Base-by-base conservation (phyloP, 495 filamentous ascomycete species). In the Lasiosphaeria ovina region DNA sequence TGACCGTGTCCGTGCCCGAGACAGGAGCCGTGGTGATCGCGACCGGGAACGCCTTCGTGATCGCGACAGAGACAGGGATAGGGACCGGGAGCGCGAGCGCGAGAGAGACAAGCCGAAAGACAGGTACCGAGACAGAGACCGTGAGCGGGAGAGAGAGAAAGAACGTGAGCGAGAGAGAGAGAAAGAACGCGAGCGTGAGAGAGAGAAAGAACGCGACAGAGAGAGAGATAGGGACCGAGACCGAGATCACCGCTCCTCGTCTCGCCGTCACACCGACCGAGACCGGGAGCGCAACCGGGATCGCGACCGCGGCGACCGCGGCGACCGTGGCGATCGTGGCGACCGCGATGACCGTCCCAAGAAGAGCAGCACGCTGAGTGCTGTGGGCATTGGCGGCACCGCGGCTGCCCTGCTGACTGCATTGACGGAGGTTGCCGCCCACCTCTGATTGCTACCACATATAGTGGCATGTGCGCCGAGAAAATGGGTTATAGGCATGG, bases 401-500 rank as follows among this genome's bases (percentile, higher is more conserved):
- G 79, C 81, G 0, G 79, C 73, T 8, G 79, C 76, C 14, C 69
- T 83, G 66, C 51, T 84, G 54, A 77, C 76, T 60, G 78, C 83
- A 16, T 55, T 84, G 51, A 73, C 75, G 8, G 79, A 83, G 62
- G 81, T 80, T 17, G 76, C 79, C 12, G 64, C 67, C 3, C 60
- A 69, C 53, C 57, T 72, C 10, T 70, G 59, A 68, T 38, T 4
- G 11, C 9, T 17, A 36, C 24, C n/a, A 47, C 24, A 24, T 24
- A 24, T 24, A 24, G 24, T 24, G 24, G 24, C 24, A 24, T 24
- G 24, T 24, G 24, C 24, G 24, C 24, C 24, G 24, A 24, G 24
- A 24, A 24, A 24, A 24, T 0, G 24, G 24, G 24, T 24, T 24
- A 24, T 24, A 24, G 24, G 24, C 24, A 24, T 24, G 24, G 24